Evolutionary conservation across 208 protist genomes (phyloP).

Genomic region (Trypanosoma avium): DNA sequence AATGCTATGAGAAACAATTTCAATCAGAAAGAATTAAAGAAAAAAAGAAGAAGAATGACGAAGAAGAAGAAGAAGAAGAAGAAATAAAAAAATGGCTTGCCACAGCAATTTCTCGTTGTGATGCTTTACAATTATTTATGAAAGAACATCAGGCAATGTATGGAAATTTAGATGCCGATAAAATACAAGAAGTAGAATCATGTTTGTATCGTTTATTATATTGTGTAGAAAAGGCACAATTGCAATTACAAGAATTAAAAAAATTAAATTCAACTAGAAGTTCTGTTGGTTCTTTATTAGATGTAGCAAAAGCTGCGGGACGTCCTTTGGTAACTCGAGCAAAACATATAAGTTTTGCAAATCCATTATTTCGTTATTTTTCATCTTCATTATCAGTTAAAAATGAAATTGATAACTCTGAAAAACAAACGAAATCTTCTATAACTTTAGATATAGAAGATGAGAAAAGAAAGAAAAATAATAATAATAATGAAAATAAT

Average conservation of each 20-base stretch:
- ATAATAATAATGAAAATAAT: too few species aligned
- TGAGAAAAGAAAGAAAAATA: not conserved
- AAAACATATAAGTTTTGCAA: conserved; percentile 25
- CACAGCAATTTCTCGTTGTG: not conserved
- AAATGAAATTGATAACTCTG: too few species aligned
- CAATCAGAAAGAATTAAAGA: not conserved
- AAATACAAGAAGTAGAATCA: not conserved
- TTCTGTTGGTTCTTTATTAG: not conserved
- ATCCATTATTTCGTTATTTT: conserved; percentile 8
- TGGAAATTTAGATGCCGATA: conserved; percentile 14
- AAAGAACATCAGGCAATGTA: conserved; percentile 9
- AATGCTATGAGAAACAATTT: not conserved
- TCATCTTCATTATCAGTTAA: not conserved
- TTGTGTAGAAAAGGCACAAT: not conserved
- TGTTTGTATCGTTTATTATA: conserved; percentile 7
- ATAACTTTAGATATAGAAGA: too few species aligned
- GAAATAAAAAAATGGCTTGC: not conserved
- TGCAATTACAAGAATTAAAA: not conserved
- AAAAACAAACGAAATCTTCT: too few species aligned
- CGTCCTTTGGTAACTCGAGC: not conserved
- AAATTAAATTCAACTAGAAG: not conserved
- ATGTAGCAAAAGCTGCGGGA: not conserved
- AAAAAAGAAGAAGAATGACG: not conserved
- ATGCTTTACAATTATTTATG: conserved; percentile 6
- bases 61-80: not conserved